Evolutionary conservation across 192 early-diverging fungal species (phyloP).

Genomic region (Pilaira anomala): DNA sequence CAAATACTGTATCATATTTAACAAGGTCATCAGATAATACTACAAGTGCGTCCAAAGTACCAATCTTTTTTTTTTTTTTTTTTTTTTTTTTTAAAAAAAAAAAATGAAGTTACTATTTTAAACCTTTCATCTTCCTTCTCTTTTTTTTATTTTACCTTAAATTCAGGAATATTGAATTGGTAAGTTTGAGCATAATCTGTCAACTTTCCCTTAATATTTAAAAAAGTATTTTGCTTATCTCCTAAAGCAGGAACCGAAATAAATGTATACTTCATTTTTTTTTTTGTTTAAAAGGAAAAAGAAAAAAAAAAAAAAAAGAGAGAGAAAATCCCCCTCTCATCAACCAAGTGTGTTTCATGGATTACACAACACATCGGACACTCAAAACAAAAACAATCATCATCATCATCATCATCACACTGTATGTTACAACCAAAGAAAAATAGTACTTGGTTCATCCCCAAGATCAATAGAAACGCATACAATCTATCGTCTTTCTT

Average conservation of each 20-base stretch:
- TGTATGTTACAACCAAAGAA: no score
- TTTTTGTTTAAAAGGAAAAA: slow-evolving; percentile 16
- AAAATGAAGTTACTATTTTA: not conserved
- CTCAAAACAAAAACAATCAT: no score
- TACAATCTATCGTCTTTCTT: no score
- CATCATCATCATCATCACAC: no score
- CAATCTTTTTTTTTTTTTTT: slow-evolving; percentile 59
- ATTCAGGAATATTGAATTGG: slow-evolving; percentile 83
- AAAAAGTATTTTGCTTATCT: slow-evolving; percentile 60
- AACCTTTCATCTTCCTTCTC: not conserved
- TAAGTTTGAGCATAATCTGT: slow-evolving; percentile 78
- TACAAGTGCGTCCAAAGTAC: slow-evolving; percentile 92
- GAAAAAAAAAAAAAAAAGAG: slow-evolving; percentile 1
- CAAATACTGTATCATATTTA: slow-evolving; percentile 79
- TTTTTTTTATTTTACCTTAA: slow-evolving; percentile 64
- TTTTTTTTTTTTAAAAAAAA: slow-evolving; percentile 6
- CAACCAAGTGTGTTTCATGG: not conserved
- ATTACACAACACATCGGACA: not conserved
- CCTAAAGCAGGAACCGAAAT: slow-evolving; percentile 87
- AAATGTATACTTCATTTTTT: slow-evolving; percentile 55
- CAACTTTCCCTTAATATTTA: slow-evolving; percentile 75
- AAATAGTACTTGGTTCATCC: no score
- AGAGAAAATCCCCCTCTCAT: not conserved
- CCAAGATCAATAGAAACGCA: no score
- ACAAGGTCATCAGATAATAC: slow-evolving; percentile 91